Evolutionary conservation across 805 yeast species (phyloP), one percentile per base, ranked within the genome.

Genomic region (Grigorovia jiainica): DNA sequence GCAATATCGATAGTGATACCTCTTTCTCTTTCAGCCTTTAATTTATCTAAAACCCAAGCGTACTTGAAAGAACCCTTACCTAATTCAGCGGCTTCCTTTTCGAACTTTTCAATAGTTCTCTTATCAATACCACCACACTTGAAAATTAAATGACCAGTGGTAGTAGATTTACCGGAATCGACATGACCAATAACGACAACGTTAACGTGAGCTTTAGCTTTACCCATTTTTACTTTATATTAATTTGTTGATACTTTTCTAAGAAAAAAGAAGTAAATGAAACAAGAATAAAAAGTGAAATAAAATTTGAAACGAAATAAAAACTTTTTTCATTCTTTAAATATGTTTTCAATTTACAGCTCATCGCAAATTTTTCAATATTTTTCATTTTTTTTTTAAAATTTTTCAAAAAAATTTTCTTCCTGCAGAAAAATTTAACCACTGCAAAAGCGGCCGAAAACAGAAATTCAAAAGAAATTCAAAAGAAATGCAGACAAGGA

Each of bases 161-260:
- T 90, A 69, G 97, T 89, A 55, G 97, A 90, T 78, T 85, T 84
- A 76, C 90, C 90, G 65, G 97, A 89, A 77, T 90, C 97, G 97
- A 92, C 97, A 95, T 90, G 97, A 76, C 97, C 98, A 73, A 90
- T 90, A 71, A 90, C 97, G 73, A 90, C 98, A 77, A 90, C 94
- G 95, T 90, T 90, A 79, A 90, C 85, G 85, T 90, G 97, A 75
- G 78, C 67, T 82, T 90, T 89, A 68, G 80, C 95, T 75, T 87
- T 87, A 81, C 95, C 95, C 95, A 59, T 59, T 53, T 66, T 52
- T 35, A 37, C 23, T 35, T 36, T 36, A 29, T 40, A 21, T 10
- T 18, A 29, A 17, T 18, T 13, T 38, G 33, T 29, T 33, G 29
- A 33, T 43, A 35, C 23, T n/a, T 43, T 19, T 27, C 23, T 24